Evolutionary conservation across 2,329 filamentous ascomycete species (phyloP), one percentile per base, ranked within the genome.

Genomic region (Dactylellina drechsleri): DNA sequence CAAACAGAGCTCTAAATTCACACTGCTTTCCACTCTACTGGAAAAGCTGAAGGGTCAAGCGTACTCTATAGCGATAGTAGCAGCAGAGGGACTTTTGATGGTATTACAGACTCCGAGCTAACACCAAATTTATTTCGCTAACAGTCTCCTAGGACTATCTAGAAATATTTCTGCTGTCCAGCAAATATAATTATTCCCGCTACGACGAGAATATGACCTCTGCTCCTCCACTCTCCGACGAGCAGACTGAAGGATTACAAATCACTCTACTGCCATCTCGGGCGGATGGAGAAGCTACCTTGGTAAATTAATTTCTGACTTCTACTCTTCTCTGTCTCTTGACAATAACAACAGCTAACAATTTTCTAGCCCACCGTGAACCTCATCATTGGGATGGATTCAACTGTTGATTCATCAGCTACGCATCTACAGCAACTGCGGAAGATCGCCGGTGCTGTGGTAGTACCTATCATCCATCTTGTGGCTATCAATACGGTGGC

Each of bases 1-100:
- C 58, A 68, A 47, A 28, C 71, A 75, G 43, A 68, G 64, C 12
- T 64, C 71, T 1, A 75, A 75, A 50, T 75, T 75, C 26, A 45
- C 59, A 15, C 41, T 75, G 18, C 20, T 75, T 20, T 64, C 54
- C 18, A 52, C 18, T 3, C 31, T 75, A 3, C 41, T 75, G 10
- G 40, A 64, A 3, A 59, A 43, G 13, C 64, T 75, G 10, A 57
- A 53, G 23, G 15, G 57, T 15, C 57, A 68, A 45, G 28, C 50
- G n/a, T 68, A 65, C 26, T 59, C 57, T 4, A 50, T 67, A 12
- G 62, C 64, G 13, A 23, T 75, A 28, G 58, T 75, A 12, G 58
- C 60, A 26, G 49, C 64, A 43, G 18, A 57, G 47, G 71, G 71
- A 10, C 45, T 57, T 12, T 23, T 75, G 26, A 75, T 75, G 71